Evolutionary conservation across 306 rosid genomes (phyloP).

Genomic region (Canavalia ensiformis): DNA sequence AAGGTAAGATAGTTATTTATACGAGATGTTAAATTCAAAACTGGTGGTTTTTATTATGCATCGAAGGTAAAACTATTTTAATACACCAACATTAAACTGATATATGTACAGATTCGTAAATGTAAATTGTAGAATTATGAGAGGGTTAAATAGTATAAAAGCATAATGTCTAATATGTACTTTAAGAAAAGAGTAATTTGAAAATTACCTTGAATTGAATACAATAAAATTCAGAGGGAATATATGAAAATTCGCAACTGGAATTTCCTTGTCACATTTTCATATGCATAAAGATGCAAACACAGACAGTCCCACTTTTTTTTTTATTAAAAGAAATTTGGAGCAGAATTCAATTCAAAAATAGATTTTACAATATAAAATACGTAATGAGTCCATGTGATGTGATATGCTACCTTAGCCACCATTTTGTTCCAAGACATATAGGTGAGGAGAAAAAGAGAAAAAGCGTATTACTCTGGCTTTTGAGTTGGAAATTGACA

Average conservation of each 20-base stretch:
- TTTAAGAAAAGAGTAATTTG: neutral
- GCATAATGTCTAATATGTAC: neutral
- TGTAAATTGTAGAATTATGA: too few relatives aligned
- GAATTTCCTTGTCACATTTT: neutral
- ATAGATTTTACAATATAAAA: neutral
- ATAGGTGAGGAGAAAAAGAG: neutral
- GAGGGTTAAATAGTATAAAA: too few relatives aligned
- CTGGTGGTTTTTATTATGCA: too few relatives aligned
- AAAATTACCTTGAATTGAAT: neutral
- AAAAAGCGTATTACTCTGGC: slow-evolving; percentile 18
- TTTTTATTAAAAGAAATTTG: neutral
- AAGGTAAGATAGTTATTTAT: too few relatives aligned
- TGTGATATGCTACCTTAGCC: slow-evolving; percentile 31
- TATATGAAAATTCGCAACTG: neutral
- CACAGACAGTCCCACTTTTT: neutral
- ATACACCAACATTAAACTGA: too few relatives aligned
- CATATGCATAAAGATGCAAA: neutral
- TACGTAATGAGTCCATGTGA: slow-evolving; percentile 6
- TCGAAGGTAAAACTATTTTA: too few relatives aligned
- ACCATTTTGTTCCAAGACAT: slow-evolving; percentile 28
- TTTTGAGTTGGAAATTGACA: slow-evolving; percentile 18
- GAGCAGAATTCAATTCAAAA: neutral
- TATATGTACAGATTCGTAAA: too few relatives aligned
- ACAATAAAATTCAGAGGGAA: neutral
- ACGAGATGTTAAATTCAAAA: too few relatives aligned